A percentile compares a stretch with the other conserved stretches of the same genome.
These are phyloP conservation scores for Debaryomyces sp. DNA, from an alignment of 1,139 yeast species.

Conservation along the genomic window DNA sequence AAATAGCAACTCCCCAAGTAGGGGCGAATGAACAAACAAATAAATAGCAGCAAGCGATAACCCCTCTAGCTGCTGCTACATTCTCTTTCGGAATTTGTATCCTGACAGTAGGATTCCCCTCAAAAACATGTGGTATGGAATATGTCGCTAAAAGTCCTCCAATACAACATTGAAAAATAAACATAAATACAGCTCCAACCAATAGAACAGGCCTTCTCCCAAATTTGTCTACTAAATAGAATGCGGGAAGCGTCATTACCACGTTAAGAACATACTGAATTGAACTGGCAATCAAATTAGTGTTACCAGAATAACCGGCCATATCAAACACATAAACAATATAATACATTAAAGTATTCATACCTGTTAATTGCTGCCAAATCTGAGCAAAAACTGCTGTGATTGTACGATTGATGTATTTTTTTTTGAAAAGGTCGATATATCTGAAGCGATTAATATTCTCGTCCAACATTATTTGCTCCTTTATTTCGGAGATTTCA, in stretches of 20 bases:
- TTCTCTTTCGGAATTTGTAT: constrained; percentile 38
- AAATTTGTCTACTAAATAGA: constrained; percentile 50
- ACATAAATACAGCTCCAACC: constrained; percentile 45
- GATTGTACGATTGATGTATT: constrained; percentile 31
- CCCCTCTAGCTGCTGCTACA: constrained; percentile 47
- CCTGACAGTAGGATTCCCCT: constrained; percentile 34
- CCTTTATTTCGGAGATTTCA: constrained; percentile 37
- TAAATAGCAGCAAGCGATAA: constrained; percentile 54
- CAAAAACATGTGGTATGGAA: constrained; percentile 33
- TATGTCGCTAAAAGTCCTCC: constrained; percentile 52
- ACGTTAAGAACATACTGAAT: constrained; percentile 42
- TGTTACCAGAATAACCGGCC: constrained; percentile 35
- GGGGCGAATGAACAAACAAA: constrained; percentile 51
- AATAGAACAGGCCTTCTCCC: constrained; percentile 56
- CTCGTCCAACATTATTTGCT: constrained; percentile 31
- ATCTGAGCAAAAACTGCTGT: constrained; percentile 35
- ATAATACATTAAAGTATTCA: constrained; percentile 43
- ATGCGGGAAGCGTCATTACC: constrained; percentile 45
- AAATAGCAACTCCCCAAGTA: constrained; percentile 57
- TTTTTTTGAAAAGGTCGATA: constrained; percentile 32
- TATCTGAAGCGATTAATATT: constrained; percentile 29
- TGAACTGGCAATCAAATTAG: constrained; percentile 30
- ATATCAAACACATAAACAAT: constrained; percentile 36
- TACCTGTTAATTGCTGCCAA: constrained; percentile 42
- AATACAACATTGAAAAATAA: constrained; percentile 47